phyloP scores from a whole-genome alignment of 768 basidiomycete genomes.

The Mycena indigotica region DNA sequence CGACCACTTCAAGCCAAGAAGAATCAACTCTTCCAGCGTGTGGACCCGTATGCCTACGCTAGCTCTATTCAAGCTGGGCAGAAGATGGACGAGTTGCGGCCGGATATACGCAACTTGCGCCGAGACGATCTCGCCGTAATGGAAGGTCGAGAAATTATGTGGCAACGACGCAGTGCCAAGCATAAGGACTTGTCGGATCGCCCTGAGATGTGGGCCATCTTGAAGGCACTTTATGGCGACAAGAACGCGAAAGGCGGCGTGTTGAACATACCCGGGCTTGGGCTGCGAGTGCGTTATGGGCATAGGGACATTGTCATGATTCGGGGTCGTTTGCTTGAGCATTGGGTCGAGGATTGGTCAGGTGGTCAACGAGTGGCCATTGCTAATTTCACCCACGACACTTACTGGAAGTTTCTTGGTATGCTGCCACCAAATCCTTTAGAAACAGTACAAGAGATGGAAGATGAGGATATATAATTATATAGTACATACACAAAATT shows the following conservation, averaged over 20 bases:
- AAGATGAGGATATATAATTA: too few relatives aligned
- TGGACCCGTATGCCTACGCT: not conserved
- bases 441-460: too few relatives aligned
- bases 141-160: slow-evolving; percentile 5
- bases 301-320: not conserved
- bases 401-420: not conserved
- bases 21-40: not conserved
- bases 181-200: not conserved
- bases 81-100: not conserved
- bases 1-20: not conserved
- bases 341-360: slow-evolving; percentile 5
- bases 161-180: not conserved
- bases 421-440: not conserved
- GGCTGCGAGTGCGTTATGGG: not conserved
- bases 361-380: slow-evolving; percentile 6
- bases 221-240: not conserved
- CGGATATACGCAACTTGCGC: not conserved
- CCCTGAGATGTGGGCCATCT: not conserved
- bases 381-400: slow-evolving; percentile 7
- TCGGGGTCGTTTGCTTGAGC: not conserved
- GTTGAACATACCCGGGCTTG: not conserved
- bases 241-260: not conserved
- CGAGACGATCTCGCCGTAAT: not conserved
- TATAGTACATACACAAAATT: too few relatives aligned
- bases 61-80: not conserved